Conservation (phyloP, 2,329 filamentous ascomycete species). For the Neurospora crassa region DNA sequence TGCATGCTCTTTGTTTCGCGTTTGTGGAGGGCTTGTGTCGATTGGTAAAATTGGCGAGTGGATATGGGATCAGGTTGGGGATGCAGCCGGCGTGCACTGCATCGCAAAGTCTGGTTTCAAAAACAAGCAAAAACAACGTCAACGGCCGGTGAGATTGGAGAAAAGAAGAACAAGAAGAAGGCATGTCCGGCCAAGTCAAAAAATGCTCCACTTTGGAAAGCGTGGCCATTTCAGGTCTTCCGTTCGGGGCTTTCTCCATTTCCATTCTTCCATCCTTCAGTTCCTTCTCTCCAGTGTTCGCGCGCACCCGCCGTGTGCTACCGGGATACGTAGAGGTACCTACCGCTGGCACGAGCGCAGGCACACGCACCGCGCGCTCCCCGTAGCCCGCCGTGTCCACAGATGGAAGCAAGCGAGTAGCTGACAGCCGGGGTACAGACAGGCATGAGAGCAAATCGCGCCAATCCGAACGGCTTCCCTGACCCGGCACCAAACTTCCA, state of each 20-base stretch:
- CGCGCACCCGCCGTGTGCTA: background rate
- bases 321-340: background rate
- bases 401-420: background rate
- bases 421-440: background rate
- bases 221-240: background rate
- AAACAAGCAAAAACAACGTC: background rate
- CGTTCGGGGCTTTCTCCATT: background rate
- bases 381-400: background rate
- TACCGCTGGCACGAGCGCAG: background rate
- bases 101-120: background rate
- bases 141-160: background rate
- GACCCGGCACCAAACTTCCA: background rate
- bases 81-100: background rate
- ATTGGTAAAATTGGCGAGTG: background rate
- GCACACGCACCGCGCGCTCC: background rate
- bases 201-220: background rate
- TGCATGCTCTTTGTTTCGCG: background rate
- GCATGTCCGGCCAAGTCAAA: background rate
- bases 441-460: background rate
- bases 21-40: background rate
- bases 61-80: background rate
- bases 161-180: background rate
- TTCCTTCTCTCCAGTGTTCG: background rate
- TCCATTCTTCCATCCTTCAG: background rate
- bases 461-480: background rate